Base-by-base conservation (phyloP, 2,329 filamentous ascomycete species). In the Trichoderma koningiopsis region DNA sequence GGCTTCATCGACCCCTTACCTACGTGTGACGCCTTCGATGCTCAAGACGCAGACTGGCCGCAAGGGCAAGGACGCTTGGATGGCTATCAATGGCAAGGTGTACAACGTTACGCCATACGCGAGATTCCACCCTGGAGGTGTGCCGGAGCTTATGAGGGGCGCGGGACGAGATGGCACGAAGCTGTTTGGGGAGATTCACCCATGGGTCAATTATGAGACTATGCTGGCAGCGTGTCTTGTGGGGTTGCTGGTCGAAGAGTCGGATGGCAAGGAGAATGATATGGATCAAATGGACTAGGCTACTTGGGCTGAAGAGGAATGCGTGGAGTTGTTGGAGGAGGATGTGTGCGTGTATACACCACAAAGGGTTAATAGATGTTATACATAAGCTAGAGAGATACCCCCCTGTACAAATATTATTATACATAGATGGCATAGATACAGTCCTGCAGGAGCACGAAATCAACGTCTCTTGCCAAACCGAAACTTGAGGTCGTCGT, bases 101-200 rank as follows among this genome's bases (percentile, higher is more conserved):
- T 99, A 98, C 81, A 98, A 98, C 76, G 90, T 99, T 69, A 91
- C 91, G 0, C 93, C 95, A 0, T 99, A 98, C 77, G 78, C 94
- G 43, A 89, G 92, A 1, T 99, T 94, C 77, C 96, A 99, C 78
- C 96, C 96, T 0, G 96, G 96, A 27, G 96, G 92, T 10, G 88
- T 91, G 74, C 88, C 89, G 5, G 92, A 96, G 81, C 79, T 96
- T 71, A 80, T 91, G 78, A 82, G 87, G 37, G 85, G 83, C 40
- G 89, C 89, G 0, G 89, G 84, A 0, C 81, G 84, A 68, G 89
- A 91, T 76, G 89, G 86, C 43, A 89, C 86, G 2, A 84, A 83
- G 76, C 74, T 92, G 69, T 92, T 91, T 78, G 87, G 85, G 10
- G 87, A 91, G 79, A 83, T 91, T 10, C 89, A 92, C 76, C 87